Conservation (phyloP, 257 asterid genomes). For the Fraxinus pennsylvanica region DNA sequence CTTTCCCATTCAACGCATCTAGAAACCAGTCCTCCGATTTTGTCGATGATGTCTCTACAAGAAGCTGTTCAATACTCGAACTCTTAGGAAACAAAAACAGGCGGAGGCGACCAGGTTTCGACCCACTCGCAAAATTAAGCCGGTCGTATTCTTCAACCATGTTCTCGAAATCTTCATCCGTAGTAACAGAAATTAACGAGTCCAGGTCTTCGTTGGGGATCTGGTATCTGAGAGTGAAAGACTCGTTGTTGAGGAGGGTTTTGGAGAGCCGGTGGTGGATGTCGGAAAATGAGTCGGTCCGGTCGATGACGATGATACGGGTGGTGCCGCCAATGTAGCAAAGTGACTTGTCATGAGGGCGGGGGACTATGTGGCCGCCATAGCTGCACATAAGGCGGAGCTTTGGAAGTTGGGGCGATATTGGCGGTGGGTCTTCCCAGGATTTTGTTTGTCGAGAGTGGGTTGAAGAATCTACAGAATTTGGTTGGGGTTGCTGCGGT, state of each 20-base stretch:
- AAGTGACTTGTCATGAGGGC: conserved; percentile 86
- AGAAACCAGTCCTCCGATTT: conserved; percentile 91
- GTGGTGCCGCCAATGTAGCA: conserved; percentile 94
- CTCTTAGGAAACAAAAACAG: conserved; percentile 49
- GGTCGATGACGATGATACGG: conserved; percentile 78
- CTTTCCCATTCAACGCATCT: conserved; percentile 70
- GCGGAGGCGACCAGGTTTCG: conserved; percentile 61
- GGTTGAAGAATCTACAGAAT: conserved; percentile 67
- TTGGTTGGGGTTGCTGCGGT: conserved; percentile 40
- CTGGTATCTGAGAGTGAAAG: conserved; percentile 75
- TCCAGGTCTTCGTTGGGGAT: conserved; percentile 89
- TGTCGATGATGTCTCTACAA: conserved; percentile 51
- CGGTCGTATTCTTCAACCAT: conserved; percentile 95
- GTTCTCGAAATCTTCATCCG: conserved; percentile 89
- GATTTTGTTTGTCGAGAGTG: conserved; percentile 64
- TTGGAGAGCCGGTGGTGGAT: conserved; percentile 70
- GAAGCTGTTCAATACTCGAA: conserved; percentile 44
- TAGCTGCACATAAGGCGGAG: conserved; percentile 96
- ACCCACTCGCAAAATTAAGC: conserved; percentile 27
- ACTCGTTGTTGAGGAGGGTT: conserved; percentile 53
- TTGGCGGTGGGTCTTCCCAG: conserved; percentile 58
- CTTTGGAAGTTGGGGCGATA: conserved; percentile 42
- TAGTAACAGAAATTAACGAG: conserved; percentile 72
- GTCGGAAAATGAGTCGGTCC: conserved; percentile 59
- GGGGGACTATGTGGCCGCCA: conserved; percentile 92